Percentiles rank a stretch among this genome's conserved stretches.
These are phyloP conservation scores for Stentor roeselii DNA, from an alignment of 73 alveolate species.

Conservation along the genomic window DNA sequence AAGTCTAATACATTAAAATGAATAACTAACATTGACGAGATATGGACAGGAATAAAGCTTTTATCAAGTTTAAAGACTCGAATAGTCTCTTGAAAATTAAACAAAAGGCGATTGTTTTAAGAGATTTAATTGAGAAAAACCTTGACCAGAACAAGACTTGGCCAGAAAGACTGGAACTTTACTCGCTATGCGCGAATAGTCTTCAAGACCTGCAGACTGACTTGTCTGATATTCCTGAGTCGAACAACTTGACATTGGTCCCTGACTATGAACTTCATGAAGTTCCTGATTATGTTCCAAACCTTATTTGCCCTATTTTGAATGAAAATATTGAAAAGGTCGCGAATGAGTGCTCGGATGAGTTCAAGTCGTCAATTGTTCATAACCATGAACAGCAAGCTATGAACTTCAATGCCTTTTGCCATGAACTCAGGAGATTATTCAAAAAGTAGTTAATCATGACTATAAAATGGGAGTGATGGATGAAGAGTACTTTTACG, in stretches of 20 bases:
- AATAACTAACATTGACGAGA: too few relatives aligned
- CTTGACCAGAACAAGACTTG: not conserved
- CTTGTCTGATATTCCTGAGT: not conserved
- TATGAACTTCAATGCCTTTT: not conserved
- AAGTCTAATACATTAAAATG: too few relatives aligned
- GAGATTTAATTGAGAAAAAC: not conserved
- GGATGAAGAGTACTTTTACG: conserved; percentile 25
- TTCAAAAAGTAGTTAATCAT: not conserved
- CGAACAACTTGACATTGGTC: not conserved
- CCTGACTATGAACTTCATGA: not conserved
- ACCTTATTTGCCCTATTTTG: too few relatives aligned
- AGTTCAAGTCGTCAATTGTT: not conserved
- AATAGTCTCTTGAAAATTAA: not conserved
- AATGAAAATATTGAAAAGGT: not conserved
- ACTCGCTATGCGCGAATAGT: not conserved
- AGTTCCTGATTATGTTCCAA: not conserved
- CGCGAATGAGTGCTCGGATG: not conserved
- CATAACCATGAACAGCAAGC: not conserved
- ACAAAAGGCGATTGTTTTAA: not conserved
- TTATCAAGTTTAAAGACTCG: too few relatives aligned
- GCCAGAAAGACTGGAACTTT: not conserved
- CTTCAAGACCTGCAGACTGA: not conserved
- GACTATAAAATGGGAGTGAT: conserved; percentile 25
- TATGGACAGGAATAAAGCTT: too few relatives aligned
- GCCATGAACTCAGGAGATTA: conserved; percentile 1